Evolutionary conservation across 2,329 filamentous ascomycete genomes (phyloP).

Genomic region (Akanthomyces lecanii): DNA sequence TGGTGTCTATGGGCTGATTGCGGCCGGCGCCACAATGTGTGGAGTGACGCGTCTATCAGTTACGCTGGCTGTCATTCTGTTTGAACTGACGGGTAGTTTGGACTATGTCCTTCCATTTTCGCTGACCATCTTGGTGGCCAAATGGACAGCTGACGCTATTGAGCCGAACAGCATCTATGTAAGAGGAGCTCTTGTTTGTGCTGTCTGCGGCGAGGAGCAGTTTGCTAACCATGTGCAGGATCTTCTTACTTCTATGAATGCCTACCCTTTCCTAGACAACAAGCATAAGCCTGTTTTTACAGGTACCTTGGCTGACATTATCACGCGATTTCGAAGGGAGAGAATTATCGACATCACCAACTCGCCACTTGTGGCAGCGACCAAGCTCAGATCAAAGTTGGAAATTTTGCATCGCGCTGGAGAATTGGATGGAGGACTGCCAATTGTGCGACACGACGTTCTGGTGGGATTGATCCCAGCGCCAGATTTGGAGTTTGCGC

Average conservation of each 20-base stretch:
- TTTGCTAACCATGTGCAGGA: conserved; percentile 50
- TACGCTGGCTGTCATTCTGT: conserved; percentile 89
- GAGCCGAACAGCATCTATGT: conserved; percentile 93
- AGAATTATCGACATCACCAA: conserved; percentile 83
- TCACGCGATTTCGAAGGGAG: conserved; percentile 67
- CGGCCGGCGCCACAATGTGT: conserved; percentile 95
- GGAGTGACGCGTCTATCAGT: conserved; percentile 92
- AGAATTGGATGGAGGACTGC: conserved; percentile 87
- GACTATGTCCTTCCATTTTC: conserved; percentile 96
- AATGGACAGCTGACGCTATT: conserved; percentile 95
- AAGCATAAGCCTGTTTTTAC: conserved; percentile 92
- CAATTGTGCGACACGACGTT: conserved; percentile 73
- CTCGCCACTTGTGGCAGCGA: conserved; percentile 75
- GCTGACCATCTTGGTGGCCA: conserved; percentile 85
- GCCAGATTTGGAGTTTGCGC: conserved; percentile 86
- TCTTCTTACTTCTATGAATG: conserved; percentile 92
- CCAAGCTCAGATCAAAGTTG: conserved; percentile 72
- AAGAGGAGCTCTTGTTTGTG: conserved; percentile 30
- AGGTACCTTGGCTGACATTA: conserved; percentile 80
- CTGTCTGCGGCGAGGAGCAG: not conserved
- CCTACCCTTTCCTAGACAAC: conserved; percentile 95
- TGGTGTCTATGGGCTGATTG: conserved; percentile 93
- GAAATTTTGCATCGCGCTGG: conserved; percentile 77
- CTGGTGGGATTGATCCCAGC: conserved; percentile 90
- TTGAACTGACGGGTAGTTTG: conserved; percentile 90